Percentiles rank a stretch among this genome's conserved stretches.
These are phyloP conservation scores for Colletotrichum sp. DNA, from an alignment of 2,329 filamentous ascomycete species.

Conservation along the genomic window DNA sequence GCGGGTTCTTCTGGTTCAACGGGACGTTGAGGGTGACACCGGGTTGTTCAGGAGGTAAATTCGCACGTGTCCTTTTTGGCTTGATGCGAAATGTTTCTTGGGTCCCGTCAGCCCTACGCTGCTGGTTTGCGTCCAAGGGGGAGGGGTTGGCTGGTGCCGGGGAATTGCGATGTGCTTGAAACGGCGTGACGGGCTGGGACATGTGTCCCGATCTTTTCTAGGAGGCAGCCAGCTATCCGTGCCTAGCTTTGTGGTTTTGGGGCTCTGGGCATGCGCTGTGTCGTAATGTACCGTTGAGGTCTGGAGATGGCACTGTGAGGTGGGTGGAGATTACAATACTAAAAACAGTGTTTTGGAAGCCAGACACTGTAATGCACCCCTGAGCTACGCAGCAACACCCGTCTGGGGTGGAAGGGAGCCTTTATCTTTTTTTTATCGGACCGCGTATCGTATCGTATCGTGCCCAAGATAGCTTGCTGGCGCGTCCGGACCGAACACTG, in stretches of 20 bases:
- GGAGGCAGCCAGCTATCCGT: background rate
- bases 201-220: background rate
- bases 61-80: background rate
- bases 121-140: background rate
- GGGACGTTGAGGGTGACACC: background rate
- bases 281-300: background rate
- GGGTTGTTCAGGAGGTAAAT: background rate
- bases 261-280: background rate
- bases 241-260: background rate
- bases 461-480: background rate
- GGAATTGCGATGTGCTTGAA: background rate
- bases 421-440: constrained; percentile 1
- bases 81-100: background rate
- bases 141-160: background rate
- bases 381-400: background rate
- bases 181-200: background rate
- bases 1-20: background rate
- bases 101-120: background rate
- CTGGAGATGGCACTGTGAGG: background rate
- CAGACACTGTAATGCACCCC: background rate
- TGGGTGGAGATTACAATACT: too few relatives aligned
- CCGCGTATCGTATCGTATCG: constrained; percentile 6
- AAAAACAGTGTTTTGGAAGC: rapidly evolving
- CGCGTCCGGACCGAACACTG: background rate
- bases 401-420: background rate